phyloP scores from a whole-genome alignment of 179 eudicot genomes.

The Drosera spatulata region DNA sequence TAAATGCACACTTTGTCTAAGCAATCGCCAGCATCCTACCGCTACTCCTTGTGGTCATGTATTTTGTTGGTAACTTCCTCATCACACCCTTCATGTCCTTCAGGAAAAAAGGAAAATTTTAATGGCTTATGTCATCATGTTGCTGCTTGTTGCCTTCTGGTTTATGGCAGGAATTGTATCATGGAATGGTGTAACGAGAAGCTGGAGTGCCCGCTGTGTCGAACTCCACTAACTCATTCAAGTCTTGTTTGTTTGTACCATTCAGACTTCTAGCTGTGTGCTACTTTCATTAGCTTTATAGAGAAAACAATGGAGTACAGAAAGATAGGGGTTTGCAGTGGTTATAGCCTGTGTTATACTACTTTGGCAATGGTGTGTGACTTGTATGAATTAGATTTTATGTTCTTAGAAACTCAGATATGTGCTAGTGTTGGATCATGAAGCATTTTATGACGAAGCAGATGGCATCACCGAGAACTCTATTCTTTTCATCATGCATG shows the following conservation, averaged over 20 bases:
- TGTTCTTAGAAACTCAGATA: too few species aligned
- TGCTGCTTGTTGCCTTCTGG: not conserved
- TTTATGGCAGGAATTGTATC: slow-evolving; percentile 70
- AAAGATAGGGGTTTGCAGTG: too few species aligned
- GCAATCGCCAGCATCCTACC: slow-evolving; percentile 85
- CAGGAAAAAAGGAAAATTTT: not conserved
- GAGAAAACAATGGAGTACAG: too few species aligned
- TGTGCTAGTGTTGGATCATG: too few species aligned
- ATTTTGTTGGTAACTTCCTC: slow-evolving; percentile 76
- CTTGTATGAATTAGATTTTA: too few species aligned
- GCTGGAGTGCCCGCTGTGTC: slow-evolving; percentile 97
- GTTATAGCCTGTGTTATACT: too few species aligned
- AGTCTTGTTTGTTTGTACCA: slow-evolving; percentile 91
- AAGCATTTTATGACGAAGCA: too few species aligned
- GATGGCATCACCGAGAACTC: too few species aligned
- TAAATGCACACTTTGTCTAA: slow-evolving; percentile 90
- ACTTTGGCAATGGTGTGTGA: too few species aligned
- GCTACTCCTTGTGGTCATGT: slow-evolving; percentile 99
- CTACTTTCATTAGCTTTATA: too few species aligned
- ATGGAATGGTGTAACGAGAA: slow-evolving; percentile 99
- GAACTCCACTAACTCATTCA: slow-evolving; percentile 89
- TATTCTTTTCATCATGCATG: too few species aligned
- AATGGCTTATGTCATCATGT: not conserved
- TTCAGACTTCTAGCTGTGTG: slow-evolving; percentile 60
- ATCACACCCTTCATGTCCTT: not conserved